Base-by-base conservation (phyloP, 2,329 filamentous ascomycete genomes). In the Karstenula rhodostoma region DNA sequence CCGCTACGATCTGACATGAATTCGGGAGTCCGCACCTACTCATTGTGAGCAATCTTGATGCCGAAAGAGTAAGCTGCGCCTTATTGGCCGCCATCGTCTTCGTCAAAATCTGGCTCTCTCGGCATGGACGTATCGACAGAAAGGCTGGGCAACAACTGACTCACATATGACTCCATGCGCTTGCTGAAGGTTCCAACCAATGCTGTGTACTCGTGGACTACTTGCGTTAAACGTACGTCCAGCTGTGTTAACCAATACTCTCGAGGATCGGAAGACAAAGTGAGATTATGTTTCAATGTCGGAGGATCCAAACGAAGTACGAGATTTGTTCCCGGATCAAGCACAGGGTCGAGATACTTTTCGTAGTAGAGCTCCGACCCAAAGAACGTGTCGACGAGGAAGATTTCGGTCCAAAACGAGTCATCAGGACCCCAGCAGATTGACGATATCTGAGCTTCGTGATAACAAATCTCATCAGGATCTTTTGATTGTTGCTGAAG, bases 121-220 rank as follows among this genome's bases (percentile, higher is more conserved):
- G n/a, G n/a, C n/a, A n/a, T n/a, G n/a, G n/a, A n/a, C 27, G 8
- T 29, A 29, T 4, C 13, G n/a, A 25, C 15, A 47, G 25, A 4
- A 19, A 5, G 42, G 43, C 2, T 27, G 33, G 19, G 17, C 22
- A 27, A 22, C 1, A 22, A 29, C n/a, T 25, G 17, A 58, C 63
- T 60, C 48, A 69, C 67, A 58, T 69, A 69, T 33, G 55, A 46
- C 48, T 69, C 62, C 62, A 67, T 67, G 13, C 67, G 56, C 19
- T 60, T 59, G 46, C 59, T 60, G 42, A 66, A 67, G 0, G 63
- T 67, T 19, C 65, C 62, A 2, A 69, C 55, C 8, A 69, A 54
- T 4, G 65, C 55, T 15, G 56, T 46, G 43, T 65, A 69, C 40
- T 67, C 63, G 4, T 51, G 57, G 6, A 57, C 54, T 3, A 62